Evolutionary conservation across 768 basidiomycete genomes (phyloP), one percentile per base, ranked within the genome.

Genomic region (Termitomyces heimii): DNA sequence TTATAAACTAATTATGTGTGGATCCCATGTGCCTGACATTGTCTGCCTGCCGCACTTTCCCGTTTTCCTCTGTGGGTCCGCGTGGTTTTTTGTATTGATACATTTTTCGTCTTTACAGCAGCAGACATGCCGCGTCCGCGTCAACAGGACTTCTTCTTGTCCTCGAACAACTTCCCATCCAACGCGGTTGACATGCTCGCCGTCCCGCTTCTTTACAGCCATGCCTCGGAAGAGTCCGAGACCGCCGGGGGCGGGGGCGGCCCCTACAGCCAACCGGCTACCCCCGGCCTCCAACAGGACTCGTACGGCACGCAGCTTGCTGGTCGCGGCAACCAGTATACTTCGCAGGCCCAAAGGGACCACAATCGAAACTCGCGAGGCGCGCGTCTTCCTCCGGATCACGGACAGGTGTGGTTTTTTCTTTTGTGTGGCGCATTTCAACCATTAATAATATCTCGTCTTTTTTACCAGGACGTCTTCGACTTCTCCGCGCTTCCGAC

Each of bases 151-250:
- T 60, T 58, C 35, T 60, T 58, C 34, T 20, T 51, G n/a, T 13
- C 59, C 39, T 47, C 35, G n/a, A 40, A 57, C 53, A 40, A 26
- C 47, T 37, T 55, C 32, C 50, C 18, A 26, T 29, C 50, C 24
- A 24, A 54, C 6, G 29, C 43, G 34, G 55, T 42, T 50, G 55
- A 62, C 55, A 48, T 59, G 29, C 54, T 47, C 48, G 61, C 18
- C 45, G 53, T 62, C 39, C 61, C 59, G 13, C 56, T 61, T 39
- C 58, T 63, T 13, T 59, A 62, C 37, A 57, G 58, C 42, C 59
- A 57, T 43, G 56, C 57, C 39, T 62, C 56, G 45, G 62, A 65
- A 29, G 63, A 61, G 28, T 59, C 65, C 44, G 61, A 61, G 20
- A 31, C 59, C 39, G 62, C 59, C 29, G 59, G 65, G 20, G 59